Evolutionary conservation across 345 rosid genomes (phyloP).

Genomic region (Populus simonii): DNA sequence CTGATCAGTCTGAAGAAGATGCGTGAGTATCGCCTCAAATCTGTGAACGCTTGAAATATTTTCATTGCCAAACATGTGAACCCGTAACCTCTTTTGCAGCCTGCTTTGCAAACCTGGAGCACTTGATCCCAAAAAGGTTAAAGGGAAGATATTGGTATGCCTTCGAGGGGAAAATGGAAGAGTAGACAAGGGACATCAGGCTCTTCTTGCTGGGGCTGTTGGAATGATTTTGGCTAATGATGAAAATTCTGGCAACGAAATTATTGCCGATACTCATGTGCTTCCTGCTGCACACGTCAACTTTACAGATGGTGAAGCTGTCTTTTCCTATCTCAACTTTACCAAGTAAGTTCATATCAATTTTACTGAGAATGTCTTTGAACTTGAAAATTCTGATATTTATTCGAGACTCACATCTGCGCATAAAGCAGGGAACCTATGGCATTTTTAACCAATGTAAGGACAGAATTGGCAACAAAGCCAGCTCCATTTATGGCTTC

Average conservation of each 20-base stretch:
- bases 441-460: slow-evolving; percentile 4
- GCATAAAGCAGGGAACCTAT: slow-evolving; percentile 26
- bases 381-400: neutral
- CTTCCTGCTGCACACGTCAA: slow-evolving; percentile 48
- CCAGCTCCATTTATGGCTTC: slow-evolving; percentile 22
- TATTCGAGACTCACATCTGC: neutral
- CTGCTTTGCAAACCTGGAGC: slow-evolving; percentile 17
- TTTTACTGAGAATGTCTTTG: neutral
- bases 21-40: slow-evolving; percentile 5
- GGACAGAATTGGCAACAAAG: neutral
- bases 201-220: slow-evolving; percentile 41
- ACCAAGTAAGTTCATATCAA: slow-evolving; percentile 34
- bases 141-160: slow-evolving; percentile 63
- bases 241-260: slow-evolving; percentile 17
- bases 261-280: slow-evolving; percentile 34
- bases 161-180: slow-evolving; percentile 27
- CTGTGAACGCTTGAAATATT: neutral
- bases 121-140: slow-evolving; percentile 52
- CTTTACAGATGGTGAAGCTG: slow-evolving; percentile 31
- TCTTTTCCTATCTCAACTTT: slow-evolving; percentile 40
- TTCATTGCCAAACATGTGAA: neutral
- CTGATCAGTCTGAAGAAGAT: slow-evolving; percentile 7
- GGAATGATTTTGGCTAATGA: slow-evolving; percentile 55
- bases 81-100: slow-evolving; percentile 4
- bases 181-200: slow-evolving; percentile 34